phyloP scores from a whole-genome alignment of 2,329 filamentous ascomycete species.

The Huntiella bhutanensis region DNA sequence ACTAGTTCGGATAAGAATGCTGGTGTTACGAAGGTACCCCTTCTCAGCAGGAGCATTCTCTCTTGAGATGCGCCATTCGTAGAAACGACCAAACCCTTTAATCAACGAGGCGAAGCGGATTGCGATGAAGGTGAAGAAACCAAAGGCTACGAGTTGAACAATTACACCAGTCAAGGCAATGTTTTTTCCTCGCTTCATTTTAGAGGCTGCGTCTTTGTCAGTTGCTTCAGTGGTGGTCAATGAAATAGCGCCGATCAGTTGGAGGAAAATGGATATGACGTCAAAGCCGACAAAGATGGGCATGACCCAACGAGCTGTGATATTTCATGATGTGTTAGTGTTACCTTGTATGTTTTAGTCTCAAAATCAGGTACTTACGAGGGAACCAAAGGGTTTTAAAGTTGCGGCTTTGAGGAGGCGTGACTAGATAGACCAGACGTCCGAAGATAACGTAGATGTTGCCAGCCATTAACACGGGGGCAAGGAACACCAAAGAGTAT shows the following conservation, averaged over 20 bases:
- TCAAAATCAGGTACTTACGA: not conserved
- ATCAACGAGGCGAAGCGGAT: constrained; percentile 28
- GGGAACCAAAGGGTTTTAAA: constrained; percentile 6
- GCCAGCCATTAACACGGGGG: constrained; percentile 15
- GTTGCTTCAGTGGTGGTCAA: constrained; percentile 20
- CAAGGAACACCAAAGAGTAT: constrained; percentile 14
- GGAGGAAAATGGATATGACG: constrained; percentile 21
- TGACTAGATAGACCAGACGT: constrained; percentile 4
- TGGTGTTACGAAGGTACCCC: constrained; percentile 14
- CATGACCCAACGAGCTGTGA: constrained; percentile 14
- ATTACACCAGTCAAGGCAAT: constrained; percentile 20
- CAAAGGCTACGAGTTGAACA: constrained; percentile 26
- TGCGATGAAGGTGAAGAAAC: constrained; percentile 26
- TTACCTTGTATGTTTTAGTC: not conserved
- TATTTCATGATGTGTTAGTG: not conserved
- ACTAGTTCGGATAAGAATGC: constrained; percentile 14
- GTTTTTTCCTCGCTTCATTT: constrained; percentile 17
- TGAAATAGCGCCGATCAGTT: constrained; percentile 22
- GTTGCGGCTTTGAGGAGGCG: constrained; percentile 2
- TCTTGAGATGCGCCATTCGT: not conserved
- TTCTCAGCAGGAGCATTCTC: not conserved
- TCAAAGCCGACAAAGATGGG: constrained; percentile 23
- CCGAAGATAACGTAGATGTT: constrained; percentile 15
- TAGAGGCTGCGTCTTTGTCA: constrained; percentile 17
- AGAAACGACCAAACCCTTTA: not conserved